phyloP scores from a whole-genome alignment of 164 flowering plant species.

The Vitis rotundifolia region DNA sequence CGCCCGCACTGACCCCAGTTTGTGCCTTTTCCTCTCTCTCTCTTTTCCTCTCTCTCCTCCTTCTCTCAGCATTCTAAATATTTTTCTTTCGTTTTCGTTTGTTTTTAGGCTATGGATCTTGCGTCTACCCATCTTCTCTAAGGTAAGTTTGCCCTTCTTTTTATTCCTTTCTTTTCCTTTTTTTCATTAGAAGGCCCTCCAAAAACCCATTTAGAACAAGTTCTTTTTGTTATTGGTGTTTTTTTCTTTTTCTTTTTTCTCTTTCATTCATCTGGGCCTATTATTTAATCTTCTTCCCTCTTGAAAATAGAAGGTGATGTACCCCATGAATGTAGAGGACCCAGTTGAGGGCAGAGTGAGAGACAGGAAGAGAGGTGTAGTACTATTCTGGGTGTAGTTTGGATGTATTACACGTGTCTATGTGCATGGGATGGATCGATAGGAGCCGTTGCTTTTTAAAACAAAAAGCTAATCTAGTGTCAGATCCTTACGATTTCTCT shows the following conservation, averaged over 20 bases:
- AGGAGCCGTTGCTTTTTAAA: neutral
- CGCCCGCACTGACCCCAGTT: constrained; percentile 77
- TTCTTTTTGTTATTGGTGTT: no score
- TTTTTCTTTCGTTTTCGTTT: neutral
- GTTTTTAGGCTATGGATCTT: constrained; percentile 78
- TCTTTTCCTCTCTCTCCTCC: neutral
- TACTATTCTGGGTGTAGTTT: no score
- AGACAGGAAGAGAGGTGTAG: no score
- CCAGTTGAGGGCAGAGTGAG: no score
- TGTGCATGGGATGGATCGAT: constrained; percentile 2
- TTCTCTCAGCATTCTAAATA: neutral
- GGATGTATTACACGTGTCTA: constrained; percentile 12
- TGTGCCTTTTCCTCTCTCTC: constrained; percentile 11
- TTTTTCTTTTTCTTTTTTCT: constrained; percentile 3
- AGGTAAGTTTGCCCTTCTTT: constrained; percentile 46
- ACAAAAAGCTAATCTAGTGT: neutral
- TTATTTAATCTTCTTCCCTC: no score
- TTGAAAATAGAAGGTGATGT: no score
- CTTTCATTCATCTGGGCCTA: constrained; percentile 13
- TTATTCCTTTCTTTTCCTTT: neutral
- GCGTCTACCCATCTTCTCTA: constrained; percentile 69
- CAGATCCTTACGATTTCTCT: neutral
- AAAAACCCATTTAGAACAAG: no score
- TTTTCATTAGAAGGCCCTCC: no score
- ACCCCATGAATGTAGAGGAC: no score